A percentile compares a stretch with the other conserved stretches of the same genome.
Evolutionary conservation across 352 stramenopile species (phyloP).

Genomic region (Phytophthora pisi): DNA sequence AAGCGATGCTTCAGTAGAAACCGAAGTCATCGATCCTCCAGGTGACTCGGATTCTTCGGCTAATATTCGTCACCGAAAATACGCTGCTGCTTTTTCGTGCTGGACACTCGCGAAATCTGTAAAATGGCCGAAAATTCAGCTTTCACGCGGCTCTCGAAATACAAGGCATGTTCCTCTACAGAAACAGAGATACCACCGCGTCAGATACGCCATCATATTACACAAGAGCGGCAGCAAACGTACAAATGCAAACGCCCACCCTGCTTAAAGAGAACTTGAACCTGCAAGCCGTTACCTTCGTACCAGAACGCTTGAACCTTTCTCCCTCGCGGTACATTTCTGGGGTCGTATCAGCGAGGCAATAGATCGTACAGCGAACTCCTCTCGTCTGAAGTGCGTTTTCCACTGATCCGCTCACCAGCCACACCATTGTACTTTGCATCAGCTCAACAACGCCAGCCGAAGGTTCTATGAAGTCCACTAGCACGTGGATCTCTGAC

Average conservation of each 20-base stretch:
- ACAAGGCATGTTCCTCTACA: not conserved
- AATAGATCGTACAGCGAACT: not conserved
- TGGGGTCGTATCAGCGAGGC: constrained; percentile 2
- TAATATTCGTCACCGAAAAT: not conserved
- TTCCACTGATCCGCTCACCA: not conserved
- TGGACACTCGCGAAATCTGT: not conserved
- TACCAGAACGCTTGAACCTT: constrained; percentile 1
- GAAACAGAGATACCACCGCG: not conserved
- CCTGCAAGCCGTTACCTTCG: not conserved
- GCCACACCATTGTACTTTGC: not conserved
- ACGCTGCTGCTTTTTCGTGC: not conserved
- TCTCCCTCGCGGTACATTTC: not conserved
- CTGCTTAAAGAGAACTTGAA: not conserved
- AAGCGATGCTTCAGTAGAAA: not conserved
- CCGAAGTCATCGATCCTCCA: not conserved
- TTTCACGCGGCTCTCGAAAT: constrained; percentile 1
- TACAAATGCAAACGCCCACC: not conserved
- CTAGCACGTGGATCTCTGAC: constrained; percentile 1
- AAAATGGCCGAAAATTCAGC: not conserved
- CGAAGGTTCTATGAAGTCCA: not conserved
- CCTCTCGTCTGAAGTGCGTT: not conserved
- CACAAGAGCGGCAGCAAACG: not conserved
- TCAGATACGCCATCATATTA: not conserved
- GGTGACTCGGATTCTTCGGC: not conserved
- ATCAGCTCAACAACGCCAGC: not conserved